A percentile compares a stretch with the other conserved stretches of the same genome.
phyloP scores from a whole-genome alignment of 108 stramenopile species.

The Schizochytrium sp. region DNA sequence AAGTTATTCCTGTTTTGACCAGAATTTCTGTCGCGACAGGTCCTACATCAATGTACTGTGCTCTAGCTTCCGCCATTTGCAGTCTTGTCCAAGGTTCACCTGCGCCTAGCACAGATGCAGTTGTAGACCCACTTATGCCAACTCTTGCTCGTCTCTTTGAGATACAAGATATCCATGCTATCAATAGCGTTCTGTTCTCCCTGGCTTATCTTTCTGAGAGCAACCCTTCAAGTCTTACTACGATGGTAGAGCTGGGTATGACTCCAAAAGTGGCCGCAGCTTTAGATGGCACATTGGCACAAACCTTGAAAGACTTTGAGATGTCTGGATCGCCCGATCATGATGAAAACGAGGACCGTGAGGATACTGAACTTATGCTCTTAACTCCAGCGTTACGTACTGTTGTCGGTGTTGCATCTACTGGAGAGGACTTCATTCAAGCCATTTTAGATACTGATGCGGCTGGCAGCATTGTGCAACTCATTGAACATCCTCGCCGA shows the following conservation, averaged over 20 bases:
- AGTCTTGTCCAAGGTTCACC: neutral
- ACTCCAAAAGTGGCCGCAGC: neutral
- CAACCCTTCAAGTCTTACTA: neutral
- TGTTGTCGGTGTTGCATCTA: neutral
- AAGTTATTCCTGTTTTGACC: neutral
- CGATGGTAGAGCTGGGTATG: neutral
- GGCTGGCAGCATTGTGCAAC: neutral
- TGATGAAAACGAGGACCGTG: neutral
- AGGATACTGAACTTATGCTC: neutral
- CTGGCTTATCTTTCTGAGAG: neutral
- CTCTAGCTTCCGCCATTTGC: neutral
- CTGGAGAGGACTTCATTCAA: constrained; percentile 10
- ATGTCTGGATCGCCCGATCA: neutral
- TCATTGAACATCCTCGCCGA: neutral
- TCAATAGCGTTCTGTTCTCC: neutral
- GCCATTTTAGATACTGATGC: neutral
- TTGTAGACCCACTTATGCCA: constrained; percentile 21
- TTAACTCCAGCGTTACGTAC: neutral
- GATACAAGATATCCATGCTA: neutral
- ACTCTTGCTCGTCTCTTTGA: neutral
- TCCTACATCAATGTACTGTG: neutral
- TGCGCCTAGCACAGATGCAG: neutral
- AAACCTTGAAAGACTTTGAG: neutral
- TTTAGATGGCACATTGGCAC: neutral
- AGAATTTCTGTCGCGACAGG: constrained; percentile 5